A percentile compares a stretch with the other conserved stretches of the same genome.
These are phyloP conservation scores for Abrus pulchellus DNA, from an alignment of 306 rosid species.

Conservation along the genomic window DNA sequence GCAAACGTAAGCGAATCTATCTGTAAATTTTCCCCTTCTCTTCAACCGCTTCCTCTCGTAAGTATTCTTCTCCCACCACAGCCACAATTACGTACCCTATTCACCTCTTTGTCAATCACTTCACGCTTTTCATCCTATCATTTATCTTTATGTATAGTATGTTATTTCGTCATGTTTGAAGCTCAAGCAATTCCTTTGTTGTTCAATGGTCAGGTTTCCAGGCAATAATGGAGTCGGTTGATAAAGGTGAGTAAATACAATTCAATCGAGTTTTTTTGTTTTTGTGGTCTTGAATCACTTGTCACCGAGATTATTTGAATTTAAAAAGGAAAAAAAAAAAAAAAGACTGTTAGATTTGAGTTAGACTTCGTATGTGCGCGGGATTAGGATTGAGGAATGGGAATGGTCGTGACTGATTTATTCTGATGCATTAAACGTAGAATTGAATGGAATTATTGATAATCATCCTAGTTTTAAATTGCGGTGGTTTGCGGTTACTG, in stretches of 20 bases:
- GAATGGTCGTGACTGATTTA: constrained; percentile 5
- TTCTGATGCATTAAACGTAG: neutral
- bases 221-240: constrained; percentile 27
- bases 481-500: too few relatives aligned
- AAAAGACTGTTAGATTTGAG: too few relatives aligned
- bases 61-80: neutral
- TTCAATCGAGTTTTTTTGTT: neutral
- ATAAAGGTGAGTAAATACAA: constrained; percentile 40
- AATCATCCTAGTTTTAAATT: neutral
- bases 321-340: neutral
- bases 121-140: neutral
- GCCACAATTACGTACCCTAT: constrained; percentile 8
- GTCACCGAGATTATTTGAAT: neutral
- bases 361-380: neutral
- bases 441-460: neutral
- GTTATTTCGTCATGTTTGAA: neutral
- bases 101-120: neutral
- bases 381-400: constrained; percentile 1
- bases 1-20: neutral
- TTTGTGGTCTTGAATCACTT: neutral
- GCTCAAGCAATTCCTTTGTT: neutral
- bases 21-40: neutral
- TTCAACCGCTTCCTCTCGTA: neutral
- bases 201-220: constrained; percentile 23
- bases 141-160: neutral